A percentile compares a stretch with the other conserved stretches of the same genome.
Evolutionary conservation across 306 rosid species (phyloP).

Genomic region (Prunus mongolica): DNA sequence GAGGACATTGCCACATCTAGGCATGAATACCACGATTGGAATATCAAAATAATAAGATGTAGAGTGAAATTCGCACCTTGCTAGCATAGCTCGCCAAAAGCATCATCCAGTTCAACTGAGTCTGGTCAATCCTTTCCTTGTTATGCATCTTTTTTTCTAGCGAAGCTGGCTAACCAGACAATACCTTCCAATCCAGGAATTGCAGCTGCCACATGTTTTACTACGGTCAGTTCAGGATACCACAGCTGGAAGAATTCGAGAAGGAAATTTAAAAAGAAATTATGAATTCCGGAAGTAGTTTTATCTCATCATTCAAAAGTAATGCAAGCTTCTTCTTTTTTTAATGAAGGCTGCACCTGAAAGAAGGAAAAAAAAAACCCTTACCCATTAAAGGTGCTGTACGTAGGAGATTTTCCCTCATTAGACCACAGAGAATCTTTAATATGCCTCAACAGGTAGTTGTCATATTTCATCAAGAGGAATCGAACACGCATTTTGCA

Average conservation of each 20-base stretch:
- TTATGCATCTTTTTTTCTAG: neutral
- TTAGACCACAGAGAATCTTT: slow-evolving; percentile 25
- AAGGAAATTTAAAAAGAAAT: neutral
- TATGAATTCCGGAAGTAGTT: neutral
- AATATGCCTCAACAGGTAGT: slow-evolving; percentile 18
- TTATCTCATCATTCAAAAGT: neutral
- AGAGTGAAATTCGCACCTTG: slow-evolving; percentile 26
- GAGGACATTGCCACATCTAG: neutral
- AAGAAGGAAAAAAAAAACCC: neutral
- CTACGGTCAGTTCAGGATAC: neutral
- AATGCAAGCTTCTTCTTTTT: neutral
- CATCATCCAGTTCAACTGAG: slow-evolving; percentile 23
- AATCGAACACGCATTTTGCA: slow-evolving; percentile 23
- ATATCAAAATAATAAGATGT: neutral
- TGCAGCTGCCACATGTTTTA: slow-evolving; percentile 15
- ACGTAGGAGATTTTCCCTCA: slow-evolving; percentile 23
- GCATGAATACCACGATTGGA: neutral
- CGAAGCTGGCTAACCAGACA: slow-evolving; percentile 7
- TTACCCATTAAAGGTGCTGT: slow-evolving; percentile 18
- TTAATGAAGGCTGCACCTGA: neutral
- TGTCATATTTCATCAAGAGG: slow-evolving; percentile 13
- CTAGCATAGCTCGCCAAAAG: slow-evolving; percentile 18
- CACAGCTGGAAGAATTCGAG: neutral
- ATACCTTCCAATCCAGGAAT: neutral
- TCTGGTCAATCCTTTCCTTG: slow-evolving; percentile 11